Percentiles rank a stretch among this genome's conserved stretches.
Evolutionary conservation across 2,329 filamentous ascomycete genomes (phyloP).

Genomic region (Rutstroemia sp.): DNA sequence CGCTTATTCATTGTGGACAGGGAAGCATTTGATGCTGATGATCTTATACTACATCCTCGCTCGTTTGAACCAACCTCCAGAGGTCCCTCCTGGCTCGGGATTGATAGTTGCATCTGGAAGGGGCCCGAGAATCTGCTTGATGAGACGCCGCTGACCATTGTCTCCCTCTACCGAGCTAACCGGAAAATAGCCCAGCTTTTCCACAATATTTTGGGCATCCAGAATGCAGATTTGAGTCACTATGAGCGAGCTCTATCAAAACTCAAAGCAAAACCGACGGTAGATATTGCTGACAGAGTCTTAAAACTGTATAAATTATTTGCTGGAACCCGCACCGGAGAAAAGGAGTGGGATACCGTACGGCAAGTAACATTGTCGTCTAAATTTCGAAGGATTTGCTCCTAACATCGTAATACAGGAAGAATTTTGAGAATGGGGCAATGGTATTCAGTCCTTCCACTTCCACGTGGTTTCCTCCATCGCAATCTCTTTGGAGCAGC

Average conservation of each 20-base stretch:
- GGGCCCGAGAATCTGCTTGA: slow-evolving; percentile 14
- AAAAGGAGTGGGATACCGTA: background rate
- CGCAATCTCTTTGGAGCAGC: slow-evolving; percentile 17
- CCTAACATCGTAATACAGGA: background rate
- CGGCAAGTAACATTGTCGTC: background rate
- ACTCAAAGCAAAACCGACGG: background rate
- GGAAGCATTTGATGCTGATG: background rate
- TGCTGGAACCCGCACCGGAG: background rate
- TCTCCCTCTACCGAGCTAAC: slow-evolving; percentile 13
- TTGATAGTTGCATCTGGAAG: slow-evolving; percentile 12
- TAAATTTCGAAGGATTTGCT: background rate
- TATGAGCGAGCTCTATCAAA: slow-evolving; percentile 11
- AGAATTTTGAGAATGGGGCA: background rate
- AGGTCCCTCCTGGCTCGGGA: slow-evolving; percentile 11
- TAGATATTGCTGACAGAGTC: slow-evolving; percentile 3
- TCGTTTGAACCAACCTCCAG: slow-evolving; percentile 7
- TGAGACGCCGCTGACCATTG: slow-evolving; percentile 10
- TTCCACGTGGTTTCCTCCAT: slow-evolving; percentile 14
- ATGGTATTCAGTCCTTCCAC: slow-evolving; percentile 10
- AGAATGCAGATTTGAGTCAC: slow-evolving; percentile 14
- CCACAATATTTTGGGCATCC: slow-evolving; percentile 10
- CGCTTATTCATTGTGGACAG: background rate
- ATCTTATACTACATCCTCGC: slow-evolving; percentile 12
- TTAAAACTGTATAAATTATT: slow-evolving; percentile 9
- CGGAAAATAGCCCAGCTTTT: slow-evolving; percentile 10